Base-by-base conservation (phyloP, 768 basidiomycete species). In the Russula olivacea region DNA sequence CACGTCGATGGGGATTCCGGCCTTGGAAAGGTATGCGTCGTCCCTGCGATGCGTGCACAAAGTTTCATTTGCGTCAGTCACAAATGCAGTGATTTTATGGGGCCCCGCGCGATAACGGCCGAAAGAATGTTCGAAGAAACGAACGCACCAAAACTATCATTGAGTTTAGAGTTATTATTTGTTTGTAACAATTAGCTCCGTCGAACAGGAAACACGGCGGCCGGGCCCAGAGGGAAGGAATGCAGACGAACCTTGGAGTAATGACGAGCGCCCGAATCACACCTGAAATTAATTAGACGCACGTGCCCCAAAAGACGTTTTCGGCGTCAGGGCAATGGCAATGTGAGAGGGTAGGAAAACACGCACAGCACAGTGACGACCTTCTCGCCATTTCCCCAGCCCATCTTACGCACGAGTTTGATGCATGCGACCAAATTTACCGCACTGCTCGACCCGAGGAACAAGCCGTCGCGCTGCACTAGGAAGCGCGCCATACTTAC, bases 401-500 rank as follows among this genome's bases (percentile, higher is more conserved):
- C 81, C 78, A 84, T 79, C 70, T 83, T 82, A 68, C 85, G 86
- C 2, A 82, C 86, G 17, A 95, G 77, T 69, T 89, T 87, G 51
- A 97, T 81, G 68, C 91, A 93, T 1, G 96, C 91, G n/a, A 97
- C 83, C 43, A 99, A 80, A 71, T 98, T 99, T 72, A 93, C 95
- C 0, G 97, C 96, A 69, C 92, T 95, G 63, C 93, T 96, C 0
- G 95, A 98, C 15, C 97, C 97, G 32, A 98, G 79, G 76, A 95
- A 98, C 30, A 99, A 77, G 0, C 97, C 97, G 67, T 98, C 96
- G 59, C 91, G 79, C 55, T 87, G 78, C 4, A 97, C 93, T 21
- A 99, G 82, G 72, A 93, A 93, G 11, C 95, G 86, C 1, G 94
- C 89, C 96, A 98, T 98, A 9, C 89, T 85, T 52, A 98, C 92